Percentiles rank a stretch among this genome's conserved stretches.
Evolutionary conservation across 2,329 filamentous ascomycete species (phyloP).

Genomic region (Aspergillus clavatus): DNA sequence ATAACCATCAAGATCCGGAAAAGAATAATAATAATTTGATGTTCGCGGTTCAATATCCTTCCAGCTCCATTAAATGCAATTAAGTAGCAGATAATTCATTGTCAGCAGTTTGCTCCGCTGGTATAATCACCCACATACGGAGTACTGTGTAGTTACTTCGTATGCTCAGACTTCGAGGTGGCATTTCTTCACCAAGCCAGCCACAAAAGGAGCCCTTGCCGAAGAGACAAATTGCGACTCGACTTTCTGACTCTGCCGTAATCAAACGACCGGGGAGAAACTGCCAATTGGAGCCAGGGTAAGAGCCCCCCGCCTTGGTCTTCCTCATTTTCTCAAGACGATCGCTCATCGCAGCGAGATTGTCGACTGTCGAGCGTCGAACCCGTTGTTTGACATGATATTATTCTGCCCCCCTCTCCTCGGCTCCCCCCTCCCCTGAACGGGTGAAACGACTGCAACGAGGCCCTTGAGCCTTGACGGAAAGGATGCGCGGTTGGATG

Average conservation of each 20-base stretch:
- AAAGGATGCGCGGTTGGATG: conserved; percentile 10
- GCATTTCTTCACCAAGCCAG: no score
- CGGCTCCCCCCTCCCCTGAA: no score
- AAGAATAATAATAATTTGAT: not conserved
- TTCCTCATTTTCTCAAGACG: no score
- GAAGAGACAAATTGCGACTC: not conserved
- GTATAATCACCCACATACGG: no score
- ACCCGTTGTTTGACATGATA: no score
- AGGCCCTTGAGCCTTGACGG: conserved; percentile 7
- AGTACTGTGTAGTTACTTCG: no score
- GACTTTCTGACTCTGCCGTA: not conserved
- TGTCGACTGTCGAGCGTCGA: no score
- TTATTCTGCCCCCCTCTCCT: no score
- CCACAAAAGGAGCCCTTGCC: not conserved
- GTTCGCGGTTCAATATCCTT: not conserved
- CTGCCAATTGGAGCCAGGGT: conserved; percentile 1
- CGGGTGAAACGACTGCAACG: not conserved
- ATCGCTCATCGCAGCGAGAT: no score
- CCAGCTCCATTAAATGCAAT: not conserved
- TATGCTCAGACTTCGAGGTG: no score
- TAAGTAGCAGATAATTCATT: not conserved
- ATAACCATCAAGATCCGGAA: not conserved
- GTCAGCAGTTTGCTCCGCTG: no score
- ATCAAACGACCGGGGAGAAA: not conserved
- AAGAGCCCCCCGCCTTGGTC: no score